Evolutionary conservation across 1,284 basidiomycete species (phyloP).

Genomic region (Trichosporon asahii): DNA sequence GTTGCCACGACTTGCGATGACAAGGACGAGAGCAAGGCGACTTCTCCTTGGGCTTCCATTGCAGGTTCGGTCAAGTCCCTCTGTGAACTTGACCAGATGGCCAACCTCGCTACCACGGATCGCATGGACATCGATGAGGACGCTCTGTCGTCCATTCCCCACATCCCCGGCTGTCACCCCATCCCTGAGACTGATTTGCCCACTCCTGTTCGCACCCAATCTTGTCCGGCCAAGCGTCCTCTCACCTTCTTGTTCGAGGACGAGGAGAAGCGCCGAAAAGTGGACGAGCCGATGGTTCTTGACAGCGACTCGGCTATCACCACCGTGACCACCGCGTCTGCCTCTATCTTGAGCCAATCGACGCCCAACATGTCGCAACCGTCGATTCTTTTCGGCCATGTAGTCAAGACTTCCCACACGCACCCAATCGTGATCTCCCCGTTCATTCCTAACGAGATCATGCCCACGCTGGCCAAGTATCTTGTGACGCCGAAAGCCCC

Average conservation of each 20-base stretch:
- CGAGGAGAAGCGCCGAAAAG: conserved; percentile 44
- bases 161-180: conserved; percentile 1
- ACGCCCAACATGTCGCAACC: conserved; percentile 22
- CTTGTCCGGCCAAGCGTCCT: conserved; percentile 43
- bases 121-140: conserved; percentile 39
- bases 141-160: conserved; percentile 18
- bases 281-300: conserved; percentile 44
- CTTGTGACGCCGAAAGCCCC: conserved; percentile 27
- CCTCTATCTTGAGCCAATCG: conserved; percentile 63
- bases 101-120: conserved; percentile 31
- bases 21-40: conserved; percentile 24
- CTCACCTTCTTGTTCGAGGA: conserved; percentile 30
- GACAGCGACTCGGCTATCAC: conserved; percentile 23
- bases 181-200: conserved; percentile 6
- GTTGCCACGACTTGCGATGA: conserved; percentile 20
- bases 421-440: conserved; percentile 77
- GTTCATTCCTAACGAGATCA: conserved; percentile 36
- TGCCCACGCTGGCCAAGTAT: conserved; percentile 36
- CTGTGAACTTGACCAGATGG: conserved; percentile 34
- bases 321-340: conserved; percentile 64
- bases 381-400: conserved; percentile 19
- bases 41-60: conserved; percentile 21
- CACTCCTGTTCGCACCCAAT: conserved; percentile 30
- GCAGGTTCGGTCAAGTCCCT: conserved; percentile 24
- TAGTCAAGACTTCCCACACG: conserved; percentile 68